phyloP scores from a whole-genome alignment of 75 land plant species.

The Pseudotsuga menziesii region DNA sequence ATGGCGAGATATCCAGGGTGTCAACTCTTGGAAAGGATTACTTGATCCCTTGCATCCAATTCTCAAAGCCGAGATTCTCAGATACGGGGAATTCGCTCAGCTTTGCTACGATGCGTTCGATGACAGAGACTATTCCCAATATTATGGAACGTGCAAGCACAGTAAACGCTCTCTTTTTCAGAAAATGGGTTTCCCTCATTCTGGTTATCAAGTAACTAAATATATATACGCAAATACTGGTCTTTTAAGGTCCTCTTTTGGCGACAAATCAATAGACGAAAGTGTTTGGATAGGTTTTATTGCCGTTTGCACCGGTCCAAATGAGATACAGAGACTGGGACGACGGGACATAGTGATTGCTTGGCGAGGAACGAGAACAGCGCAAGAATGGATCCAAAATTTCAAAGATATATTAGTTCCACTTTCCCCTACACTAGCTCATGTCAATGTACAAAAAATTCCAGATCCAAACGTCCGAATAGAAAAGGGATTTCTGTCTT shows the following conservation, averaged over 20 bases:
- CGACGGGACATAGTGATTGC: too few relatives aligned
- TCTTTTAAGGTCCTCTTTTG: not conserved
- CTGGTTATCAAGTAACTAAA: constrained; percentile 22
- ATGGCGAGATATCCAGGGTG: constrained; percentile 8
- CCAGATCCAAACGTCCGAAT: not conserved
- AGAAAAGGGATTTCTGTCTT: constrained; percentile 28
- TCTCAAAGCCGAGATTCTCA: constrained; percentile 17
- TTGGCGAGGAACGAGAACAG: too few relatives aligned
- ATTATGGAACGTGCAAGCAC: not conserved
- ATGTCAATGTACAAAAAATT: not conserved
- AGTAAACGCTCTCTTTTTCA: not conserved
- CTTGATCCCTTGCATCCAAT: constrained; percentile 20
- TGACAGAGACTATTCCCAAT: too few relatives aligned
- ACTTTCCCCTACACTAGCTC: too few relatives aligned
- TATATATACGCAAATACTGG: constrained; percentile 16
- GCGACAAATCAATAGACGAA: not conserved
- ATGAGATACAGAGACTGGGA: too few relatives aligned
- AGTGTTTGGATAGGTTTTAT: not conserved
- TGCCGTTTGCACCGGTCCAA: not conserved
- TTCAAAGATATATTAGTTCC: too few relatives aligned
- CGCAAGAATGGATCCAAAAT: too few relatives aligned
- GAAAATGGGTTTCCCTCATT: not conserved
- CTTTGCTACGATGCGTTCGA: constrained; percentile 28
- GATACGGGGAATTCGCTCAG: constrained; percentile 24
- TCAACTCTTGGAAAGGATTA: constrained; percentile 14